These are phyloP conservation scores for Fusarium foetens DNA, from an alignment of 2,329 filamentous ascomycete species.

Conservation along the genomic window DNA sequence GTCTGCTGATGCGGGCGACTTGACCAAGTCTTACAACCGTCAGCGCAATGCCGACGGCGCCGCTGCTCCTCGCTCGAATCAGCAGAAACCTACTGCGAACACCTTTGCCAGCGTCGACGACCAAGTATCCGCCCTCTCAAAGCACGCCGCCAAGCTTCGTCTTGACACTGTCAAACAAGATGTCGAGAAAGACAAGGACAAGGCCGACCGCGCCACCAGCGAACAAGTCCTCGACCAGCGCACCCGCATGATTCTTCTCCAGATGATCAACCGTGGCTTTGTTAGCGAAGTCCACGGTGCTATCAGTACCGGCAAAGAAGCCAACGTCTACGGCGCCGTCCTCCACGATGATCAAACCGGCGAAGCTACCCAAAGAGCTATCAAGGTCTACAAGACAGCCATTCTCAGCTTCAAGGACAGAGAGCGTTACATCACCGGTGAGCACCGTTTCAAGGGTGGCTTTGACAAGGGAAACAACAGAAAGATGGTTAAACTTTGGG, in stretches of 20 bases:
- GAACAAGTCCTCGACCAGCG: conserved; percentile 95
- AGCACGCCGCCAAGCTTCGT: conserved; percentile 86
- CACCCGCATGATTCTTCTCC: conserved; percentile 93
- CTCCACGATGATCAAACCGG: conserved; percentile 65
- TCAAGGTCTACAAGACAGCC: conserved; percentile 99
- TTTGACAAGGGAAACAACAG: conserved; percentile 95
- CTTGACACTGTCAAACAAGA: conserved; percentile 72
- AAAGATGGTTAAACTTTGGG: conserved; percentile 98
- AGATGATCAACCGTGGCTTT: conserved; percentile 93
- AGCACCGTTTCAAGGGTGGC: conserved; percentile 89
- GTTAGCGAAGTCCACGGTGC: conserved; percentile 94
- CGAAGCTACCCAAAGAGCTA: conserved; percentile 77
- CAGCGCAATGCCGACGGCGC: conserved; percentile 70
- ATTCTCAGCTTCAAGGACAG: conserved; percentile 98
- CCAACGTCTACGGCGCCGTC: conserved; percentile 95
- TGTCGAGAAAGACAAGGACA: conserved; percentile 76
- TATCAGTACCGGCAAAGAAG: conserved; percentile 96
- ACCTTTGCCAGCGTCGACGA: conserved; percentile 84
- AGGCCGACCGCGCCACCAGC: conserved; percentile 90
- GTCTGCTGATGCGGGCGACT: conserved; percentile 69
- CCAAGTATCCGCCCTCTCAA: conserved; percentile 84
- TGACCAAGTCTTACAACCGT: conserved; percentile 89
- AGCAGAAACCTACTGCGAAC: conserved; percentile 82
- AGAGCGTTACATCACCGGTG: conserved; percentile 93
- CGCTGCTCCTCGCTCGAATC: conserved; percentile 76